A percentile compares a stretch with the other conserved stretches of the same genome.
Evolutionary conservation across 805 yeast species (phyloP).

Genomic region (Saturnispora zaruensis): DNA sequence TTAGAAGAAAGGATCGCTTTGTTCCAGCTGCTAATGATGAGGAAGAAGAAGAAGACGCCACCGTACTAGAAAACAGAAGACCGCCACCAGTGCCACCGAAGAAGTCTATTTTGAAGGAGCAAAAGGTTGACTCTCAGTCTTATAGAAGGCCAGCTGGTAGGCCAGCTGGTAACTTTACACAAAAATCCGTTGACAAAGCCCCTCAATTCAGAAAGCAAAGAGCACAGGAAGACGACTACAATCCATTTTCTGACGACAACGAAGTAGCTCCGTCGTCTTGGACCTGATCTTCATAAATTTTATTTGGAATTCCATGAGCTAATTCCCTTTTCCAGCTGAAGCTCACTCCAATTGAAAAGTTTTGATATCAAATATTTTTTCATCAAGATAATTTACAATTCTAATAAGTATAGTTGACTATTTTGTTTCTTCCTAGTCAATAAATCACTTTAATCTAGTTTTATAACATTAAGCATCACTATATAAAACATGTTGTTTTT

Average conservation of each 20-base stretch:
- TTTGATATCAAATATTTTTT: not conserved
- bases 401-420: not conserved
- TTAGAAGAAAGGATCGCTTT: conserved; percentile 3
- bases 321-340: not conserved
- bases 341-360: not conserved
- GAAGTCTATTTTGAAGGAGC: conserved; percentile 13
- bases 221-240: conserved; percentile 18
- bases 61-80: conserved; percentile 5
- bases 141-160: not conserved
- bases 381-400: not conserved
- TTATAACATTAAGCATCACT: not conserved
- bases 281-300: conserved; percentile 14
- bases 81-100: conserved; percentile 27
- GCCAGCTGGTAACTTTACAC: not conserved
- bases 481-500: not conserved
- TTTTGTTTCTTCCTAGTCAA: not conserved
- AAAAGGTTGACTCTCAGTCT: not conserved
- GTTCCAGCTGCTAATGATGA: not conserved
- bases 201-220: not conserved
- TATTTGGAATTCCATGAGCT: not conserved
- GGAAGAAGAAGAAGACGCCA: not conserved
- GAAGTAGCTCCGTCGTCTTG: conserved; percentile 25
- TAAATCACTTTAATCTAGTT: not conserved
- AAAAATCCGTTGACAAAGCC: not conserved
- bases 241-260: conserved; percentile 29